Evolutionary conservation across 768 basidiomycete genomes (phyloP), one percentile per base, ranked within the genome.

Genomic region (Mycena polygramma): DNA sequence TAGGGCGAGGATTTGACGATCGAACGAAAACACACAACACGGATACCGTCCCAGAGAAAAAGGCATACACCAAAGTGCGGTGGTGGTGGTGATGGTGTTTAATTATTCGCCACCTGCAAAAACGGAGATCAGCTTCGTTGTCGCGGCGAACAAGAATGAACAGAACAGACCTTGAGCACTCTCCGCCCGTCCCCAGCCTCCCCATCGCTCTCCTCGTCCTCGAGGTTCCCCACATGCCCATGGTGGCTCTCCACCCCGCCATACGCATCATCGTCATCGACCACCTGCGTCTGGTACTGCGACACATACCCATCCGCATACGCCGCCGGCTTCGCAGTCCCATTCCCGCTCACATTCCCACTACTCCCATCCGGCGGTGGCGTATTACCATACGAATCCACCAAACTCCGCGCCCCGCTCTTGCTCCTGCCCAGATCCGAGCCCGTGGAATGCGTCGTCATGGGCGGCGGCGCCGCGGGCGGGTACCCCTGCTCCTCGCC

Each of bases 261-360:
- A 60, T 82, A 82, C 39, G 81, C 77, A 0, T 68, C 70, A 2
- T 26, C 62, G 17, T 72, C 71, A 15, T 74, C 68, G 15, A 66
- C 69, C 26, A 61, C 45, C 49, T 76, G 77, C 19, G 79, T 46
- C 57, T 73, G 72, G 62, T 73, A 73, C 41, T 73, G 72, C 49
- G 55, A 48, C 61, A 70, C 72, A 36, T 73, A 73, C 52, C 72
- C 72, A 26, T 70, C 72, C 37, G 68, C 72, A 37, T 73, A 73
- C 62, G 63, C 63, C 57, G 63, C 57, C 57, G 39, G 22, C 61
- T 30, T 8, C 53, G 20, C 7, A 15, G 14, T 48, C 7, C 59
- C 59, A 20, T 45, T 37, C 26, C 19, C 67, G 7, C 30, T 36
- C 7, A 52, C 59, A 20, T 45, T 37, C 26, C 19, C 67, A 3